Percentiles rank a stretch among this genome's conserved stretches.
These are phyloP conservation scores for Eucalyptus dawsonii DNA, from an alignment of 345 rosid species.

Conservation along the genomic window DNA sequence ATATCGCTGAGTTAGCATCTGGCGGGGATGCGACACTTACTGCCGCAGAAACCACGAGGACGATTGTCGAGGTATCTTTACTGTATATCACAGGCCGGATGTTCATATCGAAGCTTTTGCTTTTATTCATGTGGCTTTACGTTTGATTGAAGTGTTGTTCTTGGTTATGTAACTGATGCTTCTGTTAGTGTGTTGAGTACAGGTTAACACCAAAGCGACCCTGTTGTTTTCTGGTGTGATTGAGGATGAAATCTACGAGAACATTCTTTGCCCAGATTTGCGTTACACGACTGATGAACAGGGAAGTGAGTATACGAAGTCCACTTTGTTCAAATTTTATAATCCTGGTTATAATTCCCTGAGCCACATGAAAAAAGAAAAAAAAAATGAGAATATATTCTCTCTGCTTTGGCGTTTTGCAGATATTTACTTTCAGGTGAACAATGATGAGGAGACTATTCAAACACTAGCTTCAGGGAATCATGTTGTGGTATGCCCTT, in stretches of 20 bases:
- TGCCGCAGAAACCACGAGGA: slow-evolving; percentile 67
- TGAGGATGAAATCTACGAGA: slow-evolving; percentile 57
- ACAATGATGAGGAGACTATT: slow-evolving; percentile 71
- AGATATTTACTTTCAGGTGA: slow-evolving; percentile 84
- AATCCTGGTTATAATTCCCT: background rate
- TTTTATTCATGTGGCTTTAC: background rate
- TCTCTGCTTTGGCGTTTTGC: slow-evolving; percentile 8
- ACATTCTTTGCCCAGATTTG: slow-evolving; percentile 77
- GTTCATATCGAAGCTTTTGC: background rate
- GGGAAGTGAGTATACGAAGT: slow-evolving; percentile 52
- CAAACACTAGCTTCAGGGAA: slow-evolving; percentile 51
- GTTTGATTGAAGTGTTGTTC: background rate
- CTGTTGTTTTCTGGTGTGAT: slow-evolving; percentile 53
- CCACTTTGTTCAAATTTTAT: background rate
- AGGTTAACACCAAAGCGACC: slow-evolving; percentile 85
- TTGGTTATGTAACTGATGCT: slow-evolving; percentile 25
- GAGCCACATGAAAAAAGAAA: background rate
- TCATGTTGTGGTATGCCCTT: slow-evolving; percentile 59
- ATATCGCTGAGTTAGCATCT: slow-evolving; percentile 35
- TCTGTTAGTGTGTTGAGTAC: slow-evolving; percentile 45
- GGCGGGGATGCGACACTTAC: slow-evolving; percentile 43
- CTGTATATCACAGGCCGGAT: background rate
- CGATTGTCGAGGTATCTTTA: slow-evolving; percentile 73
- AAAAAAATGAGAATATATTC: background rate
- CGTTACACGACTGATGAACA: slow-evolving; percentile 73